These are phyloP conservation scores for Phytophthora sp. DNA, from an alignment of 352 stramenopile species.

Conservation along the genomic window DNA sequence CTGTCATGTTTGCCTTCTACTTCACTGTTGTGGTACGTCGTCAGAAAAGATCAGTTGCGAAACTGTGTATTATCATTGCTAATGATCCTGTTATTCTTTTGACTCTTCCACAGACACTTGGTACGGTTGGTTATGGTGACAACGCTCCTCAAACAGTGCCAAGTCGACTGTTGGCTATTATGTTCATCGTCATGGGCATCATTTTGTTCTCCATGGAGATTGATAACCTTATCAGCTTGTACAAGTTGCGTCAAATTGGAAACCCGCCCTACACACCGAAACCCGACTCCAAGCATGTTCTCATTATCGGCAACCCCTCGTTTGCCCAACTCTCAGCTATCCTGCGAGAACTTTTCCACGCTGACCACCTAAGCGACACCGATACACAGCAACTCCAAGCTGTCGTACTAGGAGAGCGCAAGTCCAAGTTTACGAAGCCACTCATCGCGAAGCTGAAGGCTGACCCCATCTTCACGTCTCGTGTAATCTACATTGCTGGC, in stretches of 20 bases:
- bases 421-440: constrained; percentile 74
- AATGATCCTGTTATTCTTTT: constrained; percentile 5
- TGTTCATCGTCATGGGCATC: constrained; percentile 90
- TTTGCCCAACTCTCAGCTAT: constrained; percentile 85
- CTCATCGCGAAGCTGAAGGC: constrained; percentile 76
- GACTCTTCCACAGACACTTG: constrained; percentile 62
- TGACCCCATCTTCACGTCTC: constrained; percentile 80
- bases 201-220: constrained; percentile 91
- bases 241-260: constrained; percentile 80
- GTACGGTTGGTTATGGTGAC: constrained; percentile 89
- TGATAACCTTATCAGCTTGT: constrained; percentile 87
- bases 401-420: constrained; percentile 73
- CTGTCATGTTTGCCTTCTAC: constrained; percentile 90
- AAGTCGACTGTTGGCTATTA: constrained; percentile 84
- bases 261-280: constrained; percentile 82
- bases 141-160: constrained; percentile 83
- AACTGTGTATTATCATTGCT: not conserved
- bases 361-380: constrained; percentile 65
- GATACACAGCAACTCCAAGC: constrained; percentile 64
- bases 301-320: constrained; percentile 86
- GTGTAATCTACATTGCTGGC: constrained; percentile 83
- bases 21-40: constrained; percentile 84
- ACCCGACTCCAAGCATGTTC: constrained; percentile 67
- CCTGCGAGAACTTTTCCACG: constrained; percentile 88
- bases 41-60: not conserved